These are phyloP conservation scores for Camellia granthamiana DNA, from an alignment of 148 eudicot species.

Conservation along the genomic window DNA sequence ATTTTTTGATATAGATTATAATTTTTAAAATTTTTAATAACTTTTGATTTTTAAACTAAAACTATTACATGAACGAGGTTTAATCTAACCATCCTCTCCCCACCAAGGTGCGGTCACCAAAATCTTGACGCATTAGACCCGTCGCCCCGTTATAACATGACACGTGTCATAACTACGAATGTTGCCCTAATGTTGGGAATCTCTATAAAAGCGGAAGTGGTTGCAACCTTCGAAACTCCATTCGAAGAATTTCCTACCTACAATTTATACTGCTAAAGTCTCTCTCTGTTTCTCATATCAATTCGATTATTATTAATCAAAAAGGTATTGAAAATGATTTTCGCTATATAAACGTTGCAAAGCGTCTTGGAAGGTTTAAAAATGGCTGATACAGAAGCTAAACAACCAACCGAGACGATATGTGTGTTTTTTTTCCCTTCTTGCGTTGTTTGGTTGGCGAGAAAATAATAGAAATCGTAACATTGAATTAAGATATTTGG, in stretches of 20 bases:
- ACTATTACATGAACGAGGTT: not conserved
- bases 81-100: not conserved
- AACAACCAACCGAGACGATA: conserved; percentile 16
- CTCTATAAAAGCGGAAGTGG: not conserved
- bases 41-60: too few species aligned
- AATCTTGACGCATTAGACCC: not conserved
- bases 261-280: not conserved
- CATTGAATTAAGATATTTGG: not conserved
- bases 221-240: not conserved
- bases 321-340: not conserved
- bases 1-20: too few species aligned
- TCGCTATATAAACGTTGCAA: not conserved
- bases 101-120: not conserved
- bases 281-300: too few species aligned
- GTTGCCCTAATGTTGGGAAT: not conserved
- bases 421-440: too few species aligned
- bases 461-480: not conserved
- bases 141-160: not conserved
- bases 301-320: too few species aligned
- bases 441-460: not conserved
- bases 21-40: too few species aligned
- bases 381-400: conserved; percentile 32
- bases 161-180: not conserved
- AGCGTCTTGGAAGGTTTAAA: not conserved
- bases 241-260: not conserved